Conservation (phyloP, 148 eudicot genomes). For the Silene conica region DNA sequence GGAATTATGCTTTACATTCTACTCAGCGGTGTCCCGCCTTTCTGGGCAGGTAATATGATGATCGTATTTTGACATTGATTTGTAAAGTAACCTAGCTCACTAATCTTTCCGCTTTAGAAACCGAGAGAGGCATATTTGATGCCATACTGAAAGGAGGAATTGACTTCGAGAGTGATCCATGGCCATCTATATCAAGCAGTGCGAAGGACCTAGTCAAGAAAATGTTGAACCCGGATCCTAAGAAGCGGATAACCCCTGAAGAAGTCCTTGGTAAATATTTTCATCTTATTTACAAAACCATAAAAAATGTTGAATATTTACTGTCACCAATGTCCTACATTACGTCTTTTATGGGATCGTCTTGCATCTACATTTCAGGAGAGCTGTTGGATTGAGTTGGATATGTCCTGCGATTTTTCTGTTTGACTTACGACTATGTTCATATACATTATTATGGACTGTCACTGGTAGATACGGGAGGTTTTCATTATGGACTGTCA, state of each 20-base stretch:
- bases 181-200: constrained; percentile 77
- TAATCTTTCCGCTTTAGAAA: constrained; percentile 47
- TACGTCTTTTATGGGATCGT: too few species aligned
- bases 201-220: constrained; percentile 83
- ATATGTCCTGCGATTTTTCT: too few species aligned
- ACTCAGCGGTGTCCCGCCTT: constrained; percentile 93
- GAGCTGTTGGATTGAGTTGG: too few species aligned
- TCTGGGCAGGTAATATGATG: constrained; percentile 75
- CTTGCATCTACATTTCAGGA: too few species aligned
- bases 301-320: not conserved
- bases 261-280: constrained; percentile 72
- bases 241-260: constrained; percentile 62
- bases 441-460: too few species aligned
- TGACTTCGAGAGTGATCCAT: constrained; percentile 75
- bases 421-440: too few species aligned
- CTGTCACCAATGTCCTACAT: not conserved
- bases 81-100: constrained; percentile 4
- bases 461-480: too few species aligned
- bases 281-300: not conserved
- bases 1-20: constrained; percentile 83
- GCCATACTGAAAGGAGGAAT: constrained; percentile 62
- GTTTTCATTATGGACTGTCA: too few species aligned
- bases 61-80: not conserved
- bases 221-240: constrained; percentile 82
- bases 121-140: constrained; percentile 84